phyloP scores from a whole-genome alignment of 192 early-diverging fungal genomes.

The Coemansia sp. region DNA sequence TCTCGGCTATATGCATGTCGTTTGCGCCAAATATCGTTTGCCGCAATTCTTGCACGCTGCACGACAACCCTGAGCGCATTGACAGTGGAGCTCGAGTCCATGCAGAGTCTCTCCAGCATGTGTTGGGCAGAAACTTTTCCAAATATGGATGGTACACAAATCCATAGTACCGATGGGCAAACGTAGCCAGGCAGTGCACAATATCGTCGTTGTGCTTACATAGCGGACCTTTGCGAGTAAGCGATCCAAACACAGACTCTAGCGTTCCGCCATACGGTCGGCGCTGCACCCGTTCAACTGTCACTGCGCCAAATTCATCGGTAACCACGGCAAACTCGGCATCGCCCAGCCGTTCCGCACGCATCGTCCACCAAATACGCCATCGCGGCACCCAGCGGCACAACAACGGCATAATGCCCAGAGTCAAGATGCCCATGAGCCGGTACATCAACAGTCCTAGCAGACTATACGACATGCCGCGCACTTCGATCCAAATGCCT shows the following conservation, averaged over 20 bases:
- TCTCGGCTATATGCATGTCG: constrained; percentile 70
- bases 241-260: constrained; percentile 64
- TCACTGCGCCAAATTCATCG: constrained; percentile 66
- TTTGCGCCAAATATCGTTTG: constrained; percentile 71
- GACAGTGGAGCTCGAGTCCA: constrained; percentile 42
- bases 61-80: constrained; percentile 55
- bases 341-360: constrained; percentile 61
- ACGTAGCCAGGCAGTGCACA: constrained; percentile 38
- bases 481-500: constrained; percentile 57
- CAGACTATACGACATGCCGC: constrained; percentile 62
- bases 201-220: constrained; percentile 36
- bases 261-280: constrained; percentile 66
- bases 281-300: constrained; percentile 56
- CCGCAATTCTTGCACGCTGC: constrained; percentile 59
- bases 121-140: constrained; percentile 48
- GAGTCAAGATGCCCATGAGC: constrained; percentile 62
- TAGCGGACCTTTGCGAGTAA: constrained; percentile 34
- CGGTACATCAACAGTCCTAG: constrained; percentile 61
- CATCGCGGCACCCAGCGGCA: constrained; percentile 83
- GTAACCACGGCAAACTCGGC: constrained; percentile 74
- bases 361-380: constrained; percentile 72
- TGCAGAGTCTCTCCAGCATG: constrained; percentile 51
- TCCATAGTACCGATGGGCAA: constrained; percentile 54
- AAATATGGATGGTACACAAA: constrained; percentile 54
- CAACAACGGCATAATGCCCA: constrained; percentile 72